These are phyloP conservation scores for Eucalyptus erythrocorys DNA, from an alignment of 345 rosid genomes.

Conservation along the genomic window DNA sequence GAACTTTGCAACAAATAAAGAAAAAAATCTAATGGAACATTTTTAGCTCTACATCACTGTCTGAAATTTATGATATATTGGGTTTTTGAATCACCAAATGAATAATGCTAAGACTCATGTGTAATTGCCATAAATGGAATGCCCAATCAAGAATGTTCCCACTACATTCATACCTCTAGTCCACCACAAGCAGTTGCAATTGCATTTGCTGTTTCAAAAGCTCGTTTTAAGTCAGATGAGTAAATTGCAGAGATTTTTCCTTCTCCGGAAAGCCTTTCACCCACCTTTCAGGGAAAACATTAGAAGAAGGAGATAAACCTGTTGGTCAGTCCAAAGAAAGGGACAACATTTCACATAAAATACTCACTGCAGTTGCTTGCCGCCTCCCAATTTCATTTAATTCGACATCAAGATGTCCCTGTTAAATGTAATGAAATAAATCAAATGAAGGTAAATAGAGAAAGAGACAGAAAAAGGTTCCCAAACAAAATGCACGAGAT, in stretches of 20 bases:
- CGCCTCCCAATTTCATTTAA: constrained; percentile 66
- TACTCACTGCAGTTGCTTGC: constrained; percentile 59
- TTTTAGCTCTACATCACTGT: not conserved
- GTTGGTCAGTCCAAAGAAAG: not conserved
- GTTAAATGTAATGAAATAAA: not conserved
- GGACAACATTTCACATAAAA: not conserved
- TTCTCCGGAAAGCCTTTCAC: constrained; percentile 53
- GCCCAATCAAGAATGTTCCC: not conserved
- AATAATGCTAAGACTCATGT: not conserved
- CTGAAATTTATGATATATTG: not conserved
- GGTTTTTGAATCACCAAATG: not conserved
- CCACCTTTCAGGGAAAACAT: constrained; percentile 30
- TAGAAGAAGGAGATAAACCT: not conserved
- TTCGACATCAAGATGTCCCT: constrained; percentile 20
- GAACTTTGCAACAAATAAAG: not conserved
- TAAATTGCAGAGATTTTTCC: constrained; percentile 49
- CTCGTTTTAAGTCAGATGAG: constrained; percentile 86
- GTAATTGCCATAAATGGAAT: not conserved
- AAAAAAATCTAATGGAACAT: not conserved
- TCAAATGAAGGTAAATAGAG: not conserved
- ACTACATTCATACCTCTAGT: constrained; percentile 29
- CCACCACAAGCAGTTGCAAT: constrained; percentile 60
- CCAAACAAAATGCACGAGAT: not conserved
- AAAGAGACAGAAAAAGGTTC: not conserved
- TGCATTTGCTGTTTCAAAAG: constrained; percentile 64